These are phyloP conservation scores for Trichoderma lentiforme DNA, from an alignment of 2,329 filamentous ascomycete species.

Conservation along the genomic window DNA sequence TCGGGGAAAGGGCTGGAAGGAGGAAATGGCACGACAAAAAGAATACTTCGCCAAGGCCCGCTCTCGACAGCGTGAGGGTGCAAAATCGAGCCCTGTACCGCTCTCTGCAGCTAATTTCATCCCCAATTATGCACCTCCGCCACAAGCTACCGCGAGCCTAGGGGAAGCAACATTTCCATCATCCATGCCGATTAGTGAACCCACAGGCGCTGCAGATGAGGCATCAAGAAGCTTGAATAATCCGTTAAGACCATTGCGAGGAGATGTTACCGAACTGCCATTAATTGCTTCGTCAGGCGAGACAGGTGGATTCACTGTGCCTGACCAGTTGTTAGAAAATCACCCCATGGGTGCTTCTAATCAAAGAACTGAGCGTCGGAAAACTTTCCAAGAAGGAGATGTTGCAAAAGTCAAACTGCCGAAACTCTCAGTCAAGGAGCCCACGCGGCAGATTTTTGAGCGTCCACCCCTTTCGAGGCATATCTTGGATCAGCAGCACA, in stretches of 20 bases:
- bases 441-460: constrained; percentile 13
- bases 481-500: not conserved
- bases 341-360: not conserved
- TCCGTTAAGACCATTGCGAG: no score
- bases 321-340: not conserved
- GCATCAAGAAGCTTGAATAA: not conserved
- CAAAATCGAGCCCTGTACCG: not conserved
- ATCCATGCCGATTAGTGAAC: not conserved
- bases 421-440: constrained; percentile 27
- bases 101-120: constrained; percentile 23
- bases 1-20: constrained; percentile 32
- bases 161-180: not conserved
- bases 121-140: constrained; percentile 27
- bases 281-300: not conserved
- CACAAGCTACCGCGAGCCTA: not conserved
- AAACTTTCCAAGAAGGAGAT: constrained; percentile 27
- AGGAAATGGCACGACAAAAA: constrained; percentile 35
- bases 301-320: not conserved
- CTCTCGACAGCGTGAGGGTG: constrained; percentile 22
- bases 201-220: not conserved
- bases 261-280: not conserved
- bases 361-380: constrained; percentile 26
- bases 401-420: constrained; percentile 34
- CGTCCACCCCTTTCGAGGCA: not conserved
- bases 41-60: constrained; percentile 39